These are phyloP conservation scores for Pisolithus thermaeus DNA, from an alignment of 1,284 basidiomycete species.

Conservation along the genomic window DNA sequence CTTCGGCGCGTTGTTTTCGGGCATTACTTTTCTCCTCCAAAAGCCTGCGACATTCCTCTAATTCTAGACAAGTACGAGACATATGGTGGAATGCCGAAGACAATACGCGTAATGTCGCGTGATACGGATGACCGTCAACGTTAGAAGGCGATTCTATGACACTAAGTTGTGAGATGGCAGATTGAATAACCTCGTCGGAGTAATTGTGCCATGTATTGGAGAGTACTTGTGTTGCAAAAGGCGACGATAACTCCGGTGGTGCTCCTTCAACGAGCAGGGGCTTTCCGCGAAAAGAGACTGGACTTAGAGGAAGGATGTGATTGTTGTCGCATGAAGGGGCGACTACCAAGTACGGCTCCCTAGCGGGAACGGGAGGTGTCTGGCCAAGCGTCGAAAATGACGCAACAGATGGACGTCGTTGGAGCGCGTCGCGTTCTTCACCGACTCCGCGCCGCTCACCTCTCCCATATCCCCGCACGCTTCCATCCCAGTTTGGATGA, in stretches of 20 bases:
- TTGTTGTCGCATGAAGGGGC: slow-evolving; percentile 39
- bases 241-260: slow-evolving; percentile 19
- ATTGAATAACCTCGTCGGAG: slow-evolving; percentile 64
- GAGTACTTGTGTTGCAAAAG: slow-evolving; percentile 43
- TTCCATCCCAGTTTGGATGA: slow-evolving; percentile 53
- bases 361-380: slow-evolving; percentile 15
- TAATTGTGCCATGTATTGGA: slow-evolving; percentile 65
- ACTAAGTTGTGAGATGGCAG: slow-evolving; percentile 46
- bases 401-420: slow-evolving; percentile 22
- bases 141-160: slow-evolving; percentile 40
- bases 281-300: slow-evolving; percentile 4
- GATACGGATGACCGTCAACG: slow-evolving; percentile 51
- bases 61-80: slow-evolving; percentile 48
- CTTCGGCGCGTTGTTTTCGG: slow-evolving; percentile 43
- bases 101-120: slow-evolving; percentile 59
- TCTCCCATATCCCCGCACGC: slow-evolving; percentile 49
- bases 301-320: slow-evolving; percentile 20
- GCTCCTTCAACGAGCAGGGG: slow-evolving; percentile 26
- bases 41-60: slow-evolving; percentile 50
- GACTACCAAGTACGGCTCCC: slow-evolving; percentile 50
- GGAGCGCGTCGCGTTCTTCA: slow-evolving; percentile 19
- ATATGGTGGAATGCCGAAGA: slow-evolving; percentile 61
- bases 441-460: slow-evolving; percentile 27
- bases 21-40: slow-evolving; percentile 55
- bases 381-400: slow-evolving; percentile 35